Percentiles rank a stretch among this genome's conserved stretches.
phyloP scores from a whole-genome alignment of 192 early-diverging fungal genomes.

The Cetraspora pellucida region DNA sequence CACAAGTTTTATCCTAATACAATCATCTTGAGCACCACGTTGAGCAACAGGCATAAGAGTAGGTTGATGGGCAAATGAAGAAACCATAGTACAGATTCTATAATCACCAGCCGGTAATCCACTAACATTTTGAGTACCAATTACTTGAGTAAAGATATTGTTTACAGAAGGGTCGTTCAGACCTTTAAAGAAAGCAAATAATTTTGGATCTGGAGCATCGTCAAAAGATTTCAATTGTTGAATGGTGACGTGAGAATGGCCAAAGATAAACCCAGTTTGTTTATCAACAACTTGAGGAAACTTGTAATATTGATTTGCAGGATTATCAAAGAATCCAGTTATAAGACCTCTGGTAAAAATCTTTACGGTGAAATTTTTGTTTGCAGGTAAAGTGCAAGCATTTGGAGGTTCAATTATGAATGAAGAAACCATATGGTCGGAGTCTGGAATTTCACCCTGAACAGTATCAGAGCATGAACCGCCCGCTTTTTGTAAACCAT shows the following conservation, averaged over 20 bases:
- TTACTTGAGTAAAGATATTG: no score
- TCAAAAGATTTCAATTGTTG: neutral
- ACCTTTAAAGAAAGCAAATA: conserved; percentile 16
- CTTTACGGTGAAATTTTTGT: neutral
- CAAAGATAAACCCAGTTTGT: neutral
- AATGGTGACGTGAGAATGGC: conserved; percentile 12
- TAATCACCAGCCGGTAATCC: conserved; percentile 12
- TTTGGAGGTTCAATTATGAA: neutral
- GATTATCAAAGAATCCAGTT: neutral
- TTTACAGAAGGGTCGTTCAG: neutral
- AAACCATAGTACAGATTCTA: conserved; percentile 29
- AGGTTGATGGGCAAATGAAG: conserved; percentile 24
- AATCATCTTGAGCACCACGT: conserved; percentile 34
- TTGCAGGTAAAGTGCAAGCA: neutral
- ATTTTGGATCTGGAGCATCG: neutral
- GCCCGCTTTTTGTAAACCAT: neutral
- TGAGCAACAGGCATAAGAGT: conserved; percentile 33
- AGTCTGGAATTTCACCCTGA: neutral
- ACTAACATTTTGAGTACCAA: neutral
- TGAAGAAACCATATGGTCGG: conserved; percentile 5
- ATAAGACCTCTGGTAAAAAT: neutral
- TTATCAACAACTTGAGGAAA: neutral
- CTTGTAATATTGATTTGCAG: neutral
- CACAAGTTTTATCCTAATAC: conserved; percentile 21
- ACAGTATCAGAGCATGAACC: neutral